Percentiles rank a stretch among this genome's conserved stretches.
Evolutionary conservation across 768 basidiomycete genomes (phyloP).

Genomic region (Agaricus sinodeliciosus): DNA sequence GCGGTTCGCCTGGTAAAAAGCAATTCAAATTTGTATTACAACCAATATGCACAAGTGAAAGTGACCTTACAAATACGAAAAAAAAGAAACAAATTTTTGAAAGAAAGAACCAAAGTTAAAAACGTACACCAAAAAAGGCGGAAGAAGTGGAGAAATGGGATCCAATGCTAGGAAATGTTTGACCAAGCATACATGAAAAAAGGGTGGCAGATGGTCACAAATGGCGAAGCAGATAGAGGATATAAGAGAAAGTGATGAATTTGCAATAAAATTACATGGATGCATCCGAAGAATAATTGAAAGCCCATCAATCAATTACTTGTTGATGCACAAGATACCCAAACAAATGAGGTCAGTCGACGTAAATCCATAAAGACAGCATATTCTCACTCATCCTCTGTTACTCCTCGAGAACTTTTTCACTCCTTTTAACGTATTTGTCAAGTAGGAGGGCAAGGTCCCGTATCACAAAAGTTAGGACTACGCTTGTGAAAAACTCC

Average conservation of each 20-base stretch:
- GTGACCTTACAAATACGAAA: constrained; percentile 1
- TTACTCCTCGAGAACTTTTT: constrained; percentile 86
- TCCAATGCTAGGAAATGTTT: not conserved
- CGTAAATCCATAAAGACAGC: not conserved
- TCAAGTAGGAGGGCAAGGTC: constrained; percentile 83
- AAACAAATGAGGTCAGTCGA: not conserved
- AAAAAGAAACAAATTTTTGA: not conserved
- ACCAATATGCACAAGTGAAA: constrained; percentile 6
- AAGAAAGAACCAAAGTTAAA: not conserved
- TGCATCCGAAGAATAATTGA: constrained; percentile 19
- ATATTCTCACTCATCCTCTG: not conserved
- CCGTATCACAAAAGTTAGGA: constrained; percentile 84
- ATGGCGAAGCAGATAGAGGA: constrained; percentile 20
- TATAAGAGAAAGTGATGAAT: constrained; percentile 17
- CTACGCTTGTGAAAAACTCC: constrained; percentile 88
- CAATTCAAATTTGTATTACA: constrained; percentile 10
- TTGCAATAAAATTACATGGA: constrained; percentile 23
- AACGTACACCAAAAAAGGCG: not conserved
- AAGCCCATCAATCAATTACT: constrained; percentile 6
- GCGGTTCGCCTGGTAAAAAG: not conserved
- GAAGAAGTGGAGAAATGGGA: not conserved
- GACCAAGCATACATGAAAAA: not conserved
- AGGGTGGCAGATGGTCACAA: constrained; percentile 19
- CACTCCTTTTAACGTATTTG: constrained; percentile 91
- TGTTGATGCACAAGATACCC: not conserved